Base-by-base conservation (phyloP, 768 basidiomycete genomes). In the Serendipita sp. region DNA sequence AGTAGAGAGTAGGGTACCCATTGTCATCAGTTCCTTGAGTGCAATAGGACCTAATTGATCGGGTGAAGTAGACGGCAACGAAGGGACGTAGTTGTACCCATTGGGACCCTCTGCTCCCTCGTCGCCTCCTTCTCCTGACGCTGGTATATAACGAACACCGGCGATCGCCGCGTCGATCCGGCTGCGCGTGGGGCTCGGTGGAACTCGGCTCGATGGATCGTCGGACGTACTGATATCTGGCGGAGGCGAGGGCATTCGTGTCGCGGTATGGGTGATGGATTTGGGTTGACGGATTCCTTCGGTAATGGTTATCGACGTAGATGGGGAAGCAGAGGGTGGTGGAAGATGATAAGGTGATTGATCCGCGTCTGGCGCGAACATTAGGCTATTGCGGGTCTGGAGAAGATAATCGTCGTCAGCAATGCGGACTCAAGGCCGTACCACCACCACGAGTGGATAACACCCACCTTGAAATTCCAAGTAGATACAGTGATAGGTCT, bases 281-380 rank as follows among this genome's bases (percentile, higher is more conserved):
- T 81, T 86, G 1, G 82, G 78, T 63, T 79, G 65, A 16, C 60
- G 64, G 7, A 64, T 30, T 3, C 61, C 77, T 17, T 51, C 34
- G 20, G 34, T 74, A 33, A 68, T 56, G 38, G 71, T 72, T 4
- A 66, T 65, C n/a, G 72, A 64, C 26, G 69, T 64, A 51, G 71
- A 26, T 38, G 34, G 1, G 14, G 34, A 38, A 2, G 34, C 5
- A 38, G 71, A 63, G 60, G 72, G 67, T 2, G 69, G 69, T 50
- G 73, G 72, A 2, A 74, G 72, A 69, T 84, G 79, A 68, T 92
- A 89, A 0, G 91, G 89, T 22, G 86, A 82, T 48, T 81, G 77
- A 70, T 99, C 88, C 28, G 90, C 90, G 68, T 96, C 96, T 1
- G 96, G 94, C 0, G 86, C 70, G 69, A 97, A 99, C 91, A 96